Evolutionary conservation across 495 filamentous ascomycete species (phyloP), one percentile per base, ranked within the genome.

Genomic region (Letharia lupina): DNA sequence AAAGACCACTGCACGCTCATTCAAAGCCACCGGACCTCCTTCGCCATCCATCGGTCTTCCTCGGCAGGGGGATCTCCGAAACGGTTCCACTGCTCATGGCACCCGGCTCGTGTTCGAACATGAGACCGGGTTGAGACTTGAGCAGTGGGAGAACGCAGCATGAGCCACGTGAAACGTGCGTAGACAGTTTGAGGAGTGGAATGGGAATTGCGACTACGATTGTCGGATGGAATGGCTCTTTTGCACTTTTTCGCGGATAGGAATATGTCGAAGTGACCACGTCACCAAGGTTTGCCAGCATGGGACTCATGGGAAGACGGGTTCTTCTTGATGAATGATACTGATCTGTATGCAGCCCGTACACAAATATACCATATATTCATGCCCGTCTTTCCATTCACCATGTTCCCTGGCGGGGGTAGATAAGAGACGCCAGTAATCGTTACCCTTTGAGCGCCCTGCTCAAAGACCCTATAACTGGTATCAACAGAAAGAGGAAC

Each of bases 401-500:
- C 6, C 15, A 57, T 54, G 15, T 13, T 37, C 33, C 37, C 16
- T 57, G 33, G 31, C 15, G 12, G 28, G 39, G 54, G 33, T 20
- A 57, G 54, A 37, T 37, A 2, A 16, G 31, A 56, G 28, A 56
- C 12, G 52, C 13, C 31, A 35, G 12, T 35, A 16, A 13, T 35
- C 0, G 31, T 33, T 13, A 35, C 13, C 15, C 54, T 6, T 12
- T 9, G 33, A 20, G 54, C 54, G 54, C 54, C 54, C 15, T 37
- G 54, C 54, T 57, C 33, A 9, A 39, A 35, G 20, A 7, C 58
- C 64, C 64, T 62, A 66, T 13, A 42, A 42, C 9, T 66, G 64
- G 64, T 66, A 66, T 66, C 64, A 66, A 50, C 44, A 35, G 41
- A 64, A 57, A 56, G 41, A 35, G 10, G 6, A 23, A 45, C 0